Conservation (phyloP, 2,329 filamentous ascomycete species). For the Onygenales sp. region DNA sequence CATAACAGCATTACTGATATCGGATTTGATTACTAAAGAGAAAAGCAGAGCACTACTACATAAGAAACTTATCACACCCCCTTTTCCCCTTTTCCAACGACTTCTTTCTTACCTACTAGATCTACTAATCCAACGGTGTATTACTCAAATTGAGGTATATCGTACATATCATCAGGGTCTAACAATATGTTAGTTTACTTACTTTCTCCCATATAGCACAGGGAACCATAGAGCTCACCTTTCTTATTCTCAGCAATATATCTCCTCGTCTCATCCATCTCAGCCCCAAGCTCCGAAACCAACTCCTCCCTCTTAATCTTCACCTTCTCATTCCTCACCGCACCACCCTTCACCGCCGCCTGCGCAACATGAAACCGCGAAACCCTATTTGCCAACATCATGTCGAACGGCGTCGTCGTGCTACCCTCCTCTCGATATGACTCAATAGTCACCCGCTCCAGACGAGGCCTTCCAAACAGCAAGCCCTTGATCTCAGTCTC, state of each 20-base stretch:
- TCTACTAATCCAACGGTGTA: background rate
- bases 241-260: slow-evolving; percentile 46
- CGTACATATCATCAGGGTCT: slow-evolving; percentile 47
- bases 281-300: slow-evolving; percentile 39
- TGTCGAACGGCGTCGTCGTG: slow-evolving; percentile 60
- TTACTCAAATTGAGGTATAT: slow-evolving; percentile 34
- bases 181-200: background rate
- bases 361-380: slow-evolving; percentile 52
- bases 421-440: slow-evolving; percentile 57
- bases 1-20: no score
- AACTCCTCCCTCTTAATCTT: slow-evolving; percentile 36
- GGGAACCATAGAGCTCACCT: slow-evolving; percentile 31
- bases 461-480: slow-evolving; percentile 47
- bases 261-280: slow-evolving; percentile 40
- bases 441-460: slow-evolving; percentile 46
- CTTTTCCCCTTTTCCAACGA: background rate
- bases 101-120: background rate
- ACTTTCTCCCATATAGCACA: background rate
- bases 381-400: slow-evolving; percentile 56
- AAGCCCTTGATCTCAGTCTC: slow-evolving; percentile 50
- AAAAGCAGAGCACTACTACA: no score
- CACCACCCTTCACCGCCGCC: slow-evolving; percentile 42
- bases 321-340: slow-evolving; percentile 40
- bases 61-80: background rate
- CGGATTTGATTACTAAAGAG: no score